Evolutionary conservation across 2,329 filamentous ascomycete genomes (phyloP), one percentile per base, ranked within the genome.

Genomic region (Endothia cerciana): DNA sequence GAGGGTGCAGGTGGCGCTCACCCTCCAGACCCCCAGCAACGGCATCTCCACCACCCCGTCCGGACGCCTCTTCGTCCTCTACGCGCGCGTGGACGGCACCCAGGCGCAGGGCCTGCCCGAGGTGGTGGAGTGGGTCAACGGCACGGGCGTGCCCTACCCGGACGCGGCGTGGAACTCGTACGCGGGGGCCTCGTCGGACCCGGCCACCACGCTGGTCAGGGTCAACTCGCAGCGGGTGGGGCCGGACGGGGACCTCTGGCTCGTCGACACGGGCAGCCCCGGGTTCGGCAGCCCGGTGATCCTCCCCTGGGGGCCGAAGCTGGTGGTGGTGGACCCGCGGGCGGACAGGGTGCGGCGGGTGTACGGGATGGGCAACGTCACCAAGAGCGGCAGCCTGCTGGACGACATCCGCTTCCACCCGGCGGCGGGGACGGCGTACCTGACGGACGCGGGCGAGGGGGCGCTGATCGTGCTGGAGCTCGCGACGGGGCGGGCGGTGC

Each of bases 51-150:
- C 53, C 4, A 67, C 65, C 15, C 28, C 55, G 3, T 53, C 61
- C 30, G 65, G 65, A 40, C 65, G 65, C 7, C 63, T 67, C 6
- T 67, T 67, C 6, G 53, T 67, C 1, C 59, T 67, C 59, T 67
- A 67, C 55, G 65, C 65, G 43, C 65, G 65, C 11, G 63, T 67
- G 17, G 65, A 67, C 63, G 63, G 65, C 33, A 67, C 65, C 1
- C 63, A 65, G 47, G 65, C 65, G 0, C 53, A 62, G 22, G 65
- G 65, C 6, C 59, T 63, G 1, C 65, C 65, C 3, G 65, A 67
- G 33, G 59, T 67, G 25, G 65, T 67, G 6, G 65, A 67, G 33
- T 67, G 65, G 65, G 41, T 63, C 66, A 68, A 68, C 45, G 55
- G 47, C 40, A 68, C 66, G 6, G 55, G 47, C 8, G 15, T 60